phyloP scores from a whole-genome alignment of 1,284 basidiomycete genomes.

The Spongiforma sp. region DNA sequence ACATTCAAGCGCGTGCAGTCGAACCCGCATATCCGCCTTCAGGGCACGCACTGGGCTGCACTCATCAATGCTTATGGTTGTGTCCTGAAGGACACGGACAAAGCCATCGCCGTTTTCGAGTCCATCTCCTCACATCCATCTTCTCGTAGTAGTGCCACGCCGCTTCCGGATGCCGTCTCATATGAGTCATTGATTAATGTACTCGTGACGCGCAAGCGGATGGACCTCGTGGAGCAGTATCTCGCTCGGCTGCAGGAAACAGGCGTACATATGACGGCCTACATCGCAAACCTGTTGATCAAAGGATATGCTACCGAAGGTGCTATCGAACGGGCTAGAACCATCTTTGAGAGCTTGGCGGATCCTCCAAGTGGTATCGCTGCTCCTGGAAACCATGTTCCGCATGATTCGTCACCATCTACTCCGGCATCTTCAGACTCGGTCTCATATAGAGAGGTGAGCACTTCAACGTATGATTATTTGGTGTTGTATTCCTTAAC shows the following conservation, averaged over 20 bases:
- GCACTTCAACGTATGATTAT: constrained; percentile 23
- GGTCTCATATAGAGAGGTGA: constrained; percentile 89
- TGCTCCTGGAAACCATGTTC: constrained; percentile 87
- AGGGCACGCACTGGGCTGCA: constrained; percentile 91
- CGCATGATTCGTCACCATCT: constrained; percentile 52
- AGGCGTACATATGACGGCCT: constrained; percentile 91
- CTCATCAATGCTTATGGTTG: constrained; percentile 93
- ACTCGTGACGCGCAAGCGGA: constrained; percentile 78
- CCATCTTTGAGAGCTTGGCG: constrained; percentile 85
- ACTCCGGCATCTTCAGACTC: constrained; percentile 43
- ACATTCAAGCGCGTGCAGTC: constrained; percentile 69
- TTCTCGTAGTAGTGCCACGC: constrained; percentile 33
- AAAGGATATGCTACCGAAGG: constrained; percentile 83
- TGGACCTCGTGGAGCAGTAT: constrained; percentile 81
- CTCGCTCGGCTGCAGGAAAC: constrained; percentile 64
- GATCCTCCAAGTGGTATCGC: constrained; percentile 90
- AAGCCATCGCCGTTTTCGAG: constrained; percentile 82
- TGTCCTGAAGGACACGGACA: constrained; percentile 77
- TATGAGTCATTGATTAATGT: constrained; percentile 95
- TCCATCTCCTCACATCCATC: constrained; percentile 65
- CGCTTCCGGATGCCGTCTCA: constrained; percentile 80
- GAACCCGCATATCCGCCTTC: constrained; percentile 62
- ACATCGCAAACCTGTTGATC: constrained; percentile 94
- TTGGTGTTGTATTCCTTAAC: constrained; percentile 4
- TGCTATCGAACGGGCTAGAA: constrained; percentile 72